Percentiles rank a stretch among this genome's conserved stretches.
These are phyloP conservation scores for Trametes elegans DNA, from an alignment of 768 basidiomycete species.

Conservation along the genomic window DNA sequence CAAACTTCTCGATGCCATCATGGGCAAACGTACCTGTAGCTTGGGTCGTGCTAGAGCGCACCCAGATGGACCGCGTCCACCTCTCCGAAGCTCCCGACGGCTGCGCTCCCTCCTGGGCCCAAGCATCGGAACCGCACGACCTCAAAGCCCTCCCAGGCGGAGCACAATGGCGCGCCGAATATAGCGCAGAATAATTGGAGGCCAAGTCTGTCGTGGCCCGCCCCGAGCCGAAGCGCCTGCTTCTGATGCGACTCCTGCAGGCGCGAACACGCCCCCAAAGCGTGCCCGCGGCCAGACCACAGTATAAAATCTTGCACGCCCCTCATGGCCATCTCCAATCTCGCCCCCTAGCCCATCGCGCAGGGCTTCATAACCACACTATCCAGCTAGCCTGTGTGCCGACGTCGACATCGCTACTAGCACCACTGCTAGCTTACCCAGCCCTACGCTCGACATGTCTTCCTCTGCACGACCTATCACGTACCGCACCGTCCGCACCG, in stretches of 20 bases:
- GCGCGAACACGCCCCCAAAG: slow-evolving; percentile 15
- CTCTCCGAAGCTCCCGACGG: too few species aligned
- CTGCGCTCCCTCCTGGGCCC: too few species aligned
- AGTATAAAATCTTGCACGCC: slow-evolving; percentile 10
- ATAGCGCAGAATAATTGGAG: not conserved
- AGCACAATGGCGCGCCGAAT: too few species aligned
- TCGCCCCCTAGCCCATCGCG: slow-evolving; percentile 5
- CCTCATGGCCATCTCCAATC: slow-evolving; percentile 1
- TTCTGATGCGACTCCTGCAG: slow-evolving; percentile 15
- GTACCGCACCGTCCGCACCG: slow-evolving; percentile 12
- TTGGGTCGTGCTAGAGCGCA: too few species aligned
- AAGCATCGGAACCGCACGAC: too few species aligned
- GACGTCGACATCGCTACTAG: not conserved
- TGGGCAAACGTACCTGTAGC: too few species aligned
- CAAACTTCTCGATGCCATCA: too few species aligned
- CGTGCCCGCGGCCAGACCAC: slow-evolving; percentile 17
- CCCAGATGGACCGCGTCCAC: too few species aligned
- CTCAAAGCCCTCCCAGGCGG: too few species aligned
- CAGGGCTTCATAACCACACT: not conserved
- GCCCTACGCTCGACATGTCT: slow-evolving; percentile 1
- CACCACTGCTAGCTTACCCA: not conserved
- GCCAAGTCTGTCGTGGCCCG: not conserved
- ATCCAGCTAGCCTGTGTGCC: too few species aligned
- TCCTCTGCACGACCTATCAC: slow-evolving; percentile 8
- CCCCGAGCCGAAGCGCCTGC: slow-evolving; percentile 11